These are phyloP conservation scores for Solanum phureja DNA, from an alignment of 257 asterid species.

Conservation along the genomic window DNA sequence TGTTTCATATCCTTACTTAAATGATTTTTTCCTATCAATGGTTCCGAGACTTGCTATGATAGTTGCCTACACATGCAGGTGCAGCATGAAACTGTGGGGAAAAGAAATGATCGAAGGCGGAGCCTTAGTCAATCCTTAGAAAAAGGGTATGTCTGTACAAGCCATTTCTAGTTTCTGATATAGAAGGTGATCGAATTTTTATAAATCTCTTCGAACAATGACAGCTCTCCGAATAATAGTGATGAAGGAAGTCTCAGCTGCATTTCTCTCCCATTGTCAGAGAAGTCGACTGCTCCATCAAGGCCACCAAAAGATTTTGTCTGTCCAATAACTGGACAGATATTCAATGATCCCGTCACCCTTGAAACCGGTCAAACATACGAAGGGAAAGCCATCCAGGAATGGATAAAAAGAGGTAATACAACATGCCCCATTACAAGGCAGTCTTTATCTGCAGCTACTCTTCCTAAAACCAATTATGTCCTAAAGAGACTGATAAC, in stretches of 20 bases:
- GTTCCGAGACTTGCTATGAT: slow-evolving; percentile 5
- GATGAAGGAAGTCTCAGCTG: slow-evolving; percentile 49
- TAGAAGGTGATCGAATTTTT: background rate
- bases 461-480: slow-evolving; percentile 71
- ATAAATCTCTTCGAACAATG: slow-evolving; percentile 5
- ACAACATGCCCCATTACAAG: slow-evolving; percentile 79
- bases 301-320: slow-evolving; percentile 90
- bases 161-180: background rate
- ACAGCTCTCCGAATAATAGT: slow-evolving; percentile 30
- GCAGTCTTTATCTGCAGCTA: slow-evolving; percentile 63
- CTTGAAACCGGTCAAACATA: slow-evolving; percentile 88
- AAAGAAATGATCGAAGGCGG: slow-evolving; percentile 12
- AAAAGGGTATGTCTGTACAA: slow-evolving; percentile 35
- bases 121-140: slow-evolving; percentile 29
- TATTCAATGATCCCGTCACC: slow-evolving; percentile 73
- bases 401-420: slow-evolving; percentile 81
- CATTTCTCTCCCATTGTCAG: slow-evolving; percentile 49
- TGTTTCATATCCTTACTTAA: slow-evolving; percentile 14
- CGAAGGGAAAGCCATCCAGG: slow-evolving; percentile 82
- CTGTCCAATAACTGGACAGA: slow-evolving; percentile 78
- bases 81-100: slow-evolving; percentile 23
- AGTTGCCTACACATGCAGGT: slow-evolving; percentile 36
- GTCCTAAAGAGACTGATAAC: slow-evolving; percentile 71
- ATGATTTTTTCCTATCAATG: background rate
- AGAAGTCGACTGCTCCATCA: slow-evolving; percentile 47